Evolutionary conservation across 805 yeast genomes (phyloP).

Genomic region (Cyberlindnera mississippiensis): DNA sequence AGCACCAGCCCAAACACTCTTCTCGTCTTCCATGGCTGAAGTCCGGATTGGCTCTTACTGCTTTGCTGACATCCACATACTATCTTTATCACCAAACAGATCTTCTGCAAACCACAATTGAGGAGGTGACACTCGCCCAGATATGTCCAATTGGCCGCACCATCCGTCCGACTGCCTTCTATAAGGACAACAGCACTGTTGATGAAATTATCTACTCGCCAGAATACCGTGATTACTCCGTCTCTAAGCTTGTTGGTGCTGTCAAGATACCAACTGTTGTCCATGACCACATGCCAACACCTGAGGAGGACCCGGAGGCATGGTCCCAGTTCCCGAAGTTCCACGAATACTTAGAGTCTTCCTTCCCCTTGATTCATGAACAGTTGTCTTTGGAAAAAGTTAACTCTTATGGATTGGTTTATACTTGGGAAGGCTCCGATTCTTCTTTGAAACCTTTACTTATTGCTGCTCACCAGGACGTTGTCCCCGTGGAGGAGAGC

Average conservation of each 20-base stretch:
- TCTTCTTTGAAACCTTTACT: slow-evolving; percentile 53
- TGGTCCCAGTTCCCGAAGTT: slow-evolving; percentile 31
- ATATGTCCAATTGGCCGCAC: slow-evolving; percentile 16
- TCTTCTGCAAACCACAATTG: background rate
- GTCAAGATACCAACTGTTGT: slow-evolving; percentile 45
- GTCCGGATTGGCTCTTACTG: too few relatives aligned
- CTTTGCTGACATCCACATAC: too few relatives aligned
- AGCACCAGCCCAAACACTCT: too few relatives aligned
- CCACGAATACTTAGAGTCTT: slow-evolving; percentile 46
- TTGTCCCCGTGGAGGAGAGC: slow-evolving; percentile 66
- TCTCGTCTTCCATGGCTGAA: too few relatives aligned
- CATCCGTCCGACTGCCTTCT: slow-evolving; percentile 12
- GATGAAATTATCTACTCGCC: slow-evolving; percentile 33
- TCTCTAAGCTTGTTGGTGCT: slow-evolving; percentile 43
- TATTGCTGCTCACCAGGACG: slow-evolving; percentile 75
- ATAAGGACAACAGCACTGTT: slow-evolving; percentile 25
- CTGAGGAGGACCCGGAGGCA: slow-evolving; percentile 33
- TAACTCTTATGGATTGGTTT: slow-evolving; percentile 59
- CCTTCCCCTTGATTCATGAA: slow-evolving; percentile 51
- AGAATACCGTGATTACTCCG: slow-evolving; percentile 34
- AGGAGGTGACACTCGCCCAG: background rate
- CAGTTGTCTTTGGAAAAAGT: slow-evolving; percentile 47
- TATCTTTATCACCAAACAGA: background rate
- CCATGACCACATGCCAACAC: slow-evolving; percentile 12
- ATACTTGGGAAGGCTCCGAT: slow-evolving; percentile 58